Conservation (phyloP, 2,329 filamentous ascomycete genomes). For the Aspergillus melleus region DNA sequence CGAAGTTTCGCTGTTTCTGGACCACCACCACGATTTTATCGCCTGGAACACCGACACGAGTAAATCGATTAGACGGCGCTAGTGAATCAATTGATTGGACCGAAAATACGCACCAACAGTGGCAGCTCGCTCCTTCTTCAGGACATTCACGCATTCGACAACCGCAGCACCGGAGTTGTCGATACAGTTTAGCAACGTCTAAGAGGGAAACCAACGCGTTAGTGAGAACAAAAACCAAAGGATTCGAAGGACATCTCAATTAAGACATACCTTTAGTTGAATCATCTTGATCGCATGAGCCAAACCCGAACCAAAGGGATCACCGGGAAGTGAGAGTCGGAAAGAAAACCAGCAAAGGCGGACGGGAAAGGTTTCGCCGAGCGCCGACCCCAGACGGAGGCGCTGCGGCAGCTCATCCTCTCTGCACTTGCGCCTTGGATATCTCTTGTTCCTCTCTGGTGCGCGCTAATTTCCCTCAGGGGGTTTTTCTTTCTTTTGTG, state of each 20-base stretch:
- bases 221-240: neutral
- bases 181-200: slow-evolving; percentile 99
- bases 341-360: slow-evolving; percentile 22
- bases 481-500: slow-evolving; percentile 5
- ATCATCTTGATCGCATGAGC: slow-evolving; percentile 68
- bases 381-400: slow-evolving; percentile 20
- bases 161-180: slow-evolving; percentile 98
- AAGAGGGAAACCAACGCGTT: neutral
- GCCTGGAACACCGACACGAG: slow-evolving; percentile 55
- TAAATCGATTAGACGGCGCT: neutral
- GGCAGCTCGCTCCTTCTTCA: slow-evolving; percentile 83
- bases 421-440: neutral
- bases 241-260: neutral
- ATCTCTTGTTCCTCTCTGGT: slow-evolving; percentile 1
- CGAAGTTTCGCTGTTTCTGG: slow-evolving; percentile 85
- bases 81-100: neutral
- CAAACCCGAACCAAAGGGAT: neutral
- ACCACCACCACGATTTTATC: slow-evolving; percentile 97
- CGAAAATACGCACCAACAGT: slow-evolving; percentile 72
- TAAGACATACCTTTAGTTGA: slow-evolving; percentile 70
- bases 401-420: neutral
- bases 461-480: slow-evolving; percentile 14
- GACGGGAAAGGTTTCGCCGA: slow-evolving; percentile 27
- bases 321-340: neutral
- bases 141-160: slow-evolving; percentile 91